Conservation (phyloP, 2,329 filamentous ascomycete species). For the Pyrenophora seminiperda region DNA sequence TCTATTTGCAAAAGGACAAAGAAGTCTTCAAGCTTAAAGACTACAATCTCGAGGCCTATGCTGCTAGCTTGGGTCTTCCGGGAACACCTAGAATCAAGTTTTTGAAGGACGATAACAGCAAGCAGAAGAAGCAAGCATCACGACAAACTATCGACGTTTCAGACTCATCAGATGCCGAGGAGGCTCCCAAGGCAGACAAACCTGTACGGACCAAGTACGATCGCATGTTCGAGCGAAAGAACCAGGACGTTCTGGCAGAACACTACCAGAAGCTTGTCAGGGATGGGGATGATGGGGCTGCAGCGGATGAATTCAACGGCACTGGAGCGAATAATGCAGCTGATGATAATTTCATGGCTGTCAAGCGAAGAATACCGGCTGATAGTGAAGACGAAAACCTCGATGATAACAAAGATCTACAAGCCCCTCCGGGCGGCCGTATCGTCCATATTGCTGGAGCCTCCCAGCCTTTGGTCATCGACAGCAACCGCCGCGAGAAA, state of each 20-base stretch:
- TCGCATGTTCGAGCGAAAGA: conserved; percentile 95
- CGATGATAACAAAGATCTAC: conserved; percentile 51
- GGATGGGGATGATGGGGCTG: conserved; percentile 51
- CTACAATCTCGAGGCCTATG: conserved; percentile 83
- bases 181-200: conserved; percentile 57
- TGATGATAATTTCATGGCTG: conserved; percentile 81
- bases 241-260: conserved; percentile 92
- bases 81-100: conserved; percentile 94
- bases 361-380: conserved; percentile 84
- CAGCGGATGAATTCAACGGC: conserved; percentile 44
- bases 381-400: conserved; percentile 61
- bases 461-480: conserved; percentile 75
- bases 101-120: conserved; percentile 85
- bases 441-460: conserved; percentile 69
- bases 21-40: conserved; percentile 85
- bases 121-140: conserved; percentile 84
- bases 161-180: conserved; percentile 65
- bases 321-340: conserved; percentile 56
- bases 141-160: conserved; percentile 64
- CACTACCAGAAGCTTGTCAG: conserved; percentile 90
- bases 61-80: conserved; percentile 82
- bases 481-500: conserved; percentile 95
- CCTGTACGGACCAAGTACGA: conserved; percentile 93
- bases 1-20: conserved; percentile 90
- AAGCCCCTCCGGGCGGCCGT: conserved; percentile 54